Evolutionary conservation across 2,329 filamentous ascomycete species (phyloP), one percentile per base, ranked within the genome.

Genomic region (Monosporascus sp.): DNA sequence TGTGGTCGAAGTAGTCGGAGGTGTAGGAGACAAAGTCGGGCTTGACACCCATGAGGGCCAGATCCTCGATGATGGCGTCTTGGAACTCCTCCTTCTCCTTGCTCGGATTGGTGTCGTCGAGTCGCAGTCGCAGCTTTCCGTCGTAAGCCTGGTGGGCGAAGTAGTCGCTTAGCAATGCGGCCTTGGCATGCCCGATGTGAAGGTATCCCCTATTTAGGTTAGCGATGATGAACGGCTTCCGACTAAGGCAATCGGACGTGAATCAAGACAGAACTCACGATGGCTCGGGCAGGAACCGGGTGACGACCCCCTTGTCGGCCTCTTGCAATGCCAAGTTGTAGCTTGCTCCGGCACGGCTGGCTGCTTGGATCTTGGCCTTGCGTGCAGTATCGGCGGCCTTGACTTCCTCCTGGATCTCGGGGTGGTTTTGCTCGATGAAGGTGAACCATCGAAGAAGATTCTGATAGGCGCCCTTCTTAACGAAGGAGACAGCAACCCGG

Each of bases 71-170:
- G 57, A 99, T 99, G 5, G 91, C 82, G 72, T 97, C 91, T 69
- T 97, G 87, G 70, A 87, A 99, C 75, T 97, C 94, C 69, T 93
- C 85, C 77, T 96, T 97, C 79, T 99, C 94, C 71, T 97, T 97
- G 55, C 88, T 86, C 7, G 94, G 94, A 73, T 99, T 99, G 52
- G 94, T 99, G 68, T 99, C 94, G 68, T 99, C 94, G 66, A 99
- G 94, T 55, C 94, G 89, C 48, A 97, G 83, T 55, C 95, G 85
- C 63, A 99, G 79, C 64, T 88, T 95, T 65, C 94, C 94, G 55
- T 93, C 86, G 78, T 96, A 96, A 63, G 90, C 89, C 69, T 91
- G 87, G 71, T 97, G 91, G 45, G 91, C 93, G 63, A 97, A 97
- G 79, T 96, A 97, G 70, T 97, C 92, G 75, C 94, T 96, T 53